Base-by-base conservation (phyloP, 2,329 filamentous ascomycete species). In the Apiospora aurea region DNA sequence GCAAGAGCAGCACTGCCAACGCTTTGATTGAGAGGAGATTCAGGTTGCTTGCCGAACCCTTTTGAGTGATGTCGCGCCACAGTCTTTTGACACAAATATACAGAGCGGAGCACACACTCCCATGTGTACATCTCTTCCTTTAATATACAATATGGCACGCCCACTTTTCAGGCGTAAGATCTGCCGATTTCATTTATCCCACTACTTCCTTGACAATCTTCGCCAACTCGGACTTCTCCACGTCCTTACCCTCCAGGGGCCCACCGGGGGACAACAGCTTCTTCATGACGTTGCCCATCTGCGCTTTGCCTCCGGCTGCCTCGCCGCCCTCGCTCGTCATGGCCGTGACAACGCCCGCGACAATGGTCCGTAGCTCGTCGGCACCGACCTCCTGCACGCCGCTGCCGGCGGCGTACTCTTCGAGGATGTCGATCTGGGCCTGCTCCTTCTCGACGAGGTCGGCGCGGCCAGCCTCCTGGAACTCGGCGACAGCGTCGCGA, bases 111-210 rank as follows among this genome's bases (percentile, higher is more conserved):
- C 21, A 34, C 18, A 41, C 34, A n/a, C 38, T 24, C 26, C n/a
- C 21, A 41, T 41, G 18, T 41, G 18, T 41, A 11, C 34, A 38
- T n/a, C 18, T 41, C 3, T 13, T n/a, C 2, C 10, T 29, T 61
- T 61, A 21, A n/a, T 61, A 61, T 61, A 61, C 53, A 61, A 4
- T 34, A 21, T 11, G 29, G 53, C 26, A 96, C 96, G 64, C 96
- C 96, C 3, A 88, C 97, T 46, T 83, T 97, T 61, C 81, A 97
- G 78, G 95, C 96, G 2, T 95, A 97, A 77, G 88, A 96, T 69
- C 98, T 98, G 80, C 94, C 94, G 68, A 85, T 87, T 76, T 85
- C 83, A 66, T 84, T 72, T 69, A 71, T 18, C 64, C 74, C 14
- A 71, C 64, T 4, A 75, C 76, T 78, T 90, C 83, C 82, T 92